phyloP scores from a whole-genome alignment of 116 monocot species.

The Zostera marina region DNA sequence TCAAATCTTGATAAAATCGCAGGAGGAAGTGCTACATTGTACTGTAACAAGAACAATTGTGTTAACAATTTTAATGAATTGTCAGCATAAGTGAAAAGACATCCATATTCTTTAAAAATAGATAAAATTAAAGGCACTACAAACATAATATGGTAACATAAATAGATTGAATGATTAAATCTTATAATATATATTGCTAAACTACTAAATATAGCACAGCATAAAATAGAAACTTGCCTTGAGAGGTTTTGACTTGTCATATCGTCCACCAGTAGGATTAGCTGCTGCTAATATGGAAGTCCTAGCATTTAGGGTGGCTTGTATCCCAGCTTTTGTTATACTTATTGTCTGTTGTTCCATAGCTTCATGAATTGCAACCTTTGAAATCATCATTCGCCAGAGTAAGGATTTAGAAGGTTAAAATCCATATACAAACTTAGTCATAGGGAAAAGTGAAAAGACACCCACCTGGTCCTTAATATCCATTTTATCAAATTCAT shows the following conservation, averaged over 20 bases:
- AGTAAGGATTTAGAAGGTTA: neutral
- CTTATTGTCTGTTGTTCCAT: slow-evolving; percentile 98
- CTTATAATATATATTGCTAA: no score
- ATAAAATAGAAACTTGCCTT: slow-evolving; percentile 30
- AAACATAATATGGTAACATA: neutral
- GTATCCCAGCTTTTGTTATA: slow-evolving; percentile 96
- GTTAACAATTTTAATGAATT: neutral
- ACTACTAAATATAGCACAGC: neutral
- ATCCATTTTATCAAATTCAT: slow-evolving; percentile 99
- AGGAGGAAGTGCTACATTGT: slow-evolving; percentile 95
- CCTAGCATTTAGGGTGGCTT: slow-evolving; percentile 87
- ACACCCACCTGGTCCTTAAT: slow-evolving; percentile 68
- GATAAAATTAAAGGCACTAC: neutral
- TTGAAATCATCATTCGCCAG: neutral
- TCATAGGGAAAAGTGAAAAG: neutral
- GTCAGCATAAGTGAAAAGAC: neutral
- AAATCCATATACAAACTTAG: neutral
- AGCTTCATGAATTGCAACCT: slow-evolving; percentile 99
- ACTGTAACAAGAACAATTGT: slow-evolving; percentile 31
- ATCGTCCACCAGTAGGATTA: slow-evolving; percentile 86
- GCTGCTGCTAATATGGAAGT: slow-evolving; percentile 91
- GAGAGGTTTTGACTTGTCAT: slow-evolving; percentile 89
- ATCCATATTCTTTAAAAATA: neutral
- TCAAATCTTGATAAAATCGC: slow-evolving; percentile 97
- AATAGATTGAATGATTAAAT: neutral